Evolutionary conservation across 2,329 filamentous ascomycete species (phyloP).

Genomic region (Tolypocladium ovalisporum): DNA sequence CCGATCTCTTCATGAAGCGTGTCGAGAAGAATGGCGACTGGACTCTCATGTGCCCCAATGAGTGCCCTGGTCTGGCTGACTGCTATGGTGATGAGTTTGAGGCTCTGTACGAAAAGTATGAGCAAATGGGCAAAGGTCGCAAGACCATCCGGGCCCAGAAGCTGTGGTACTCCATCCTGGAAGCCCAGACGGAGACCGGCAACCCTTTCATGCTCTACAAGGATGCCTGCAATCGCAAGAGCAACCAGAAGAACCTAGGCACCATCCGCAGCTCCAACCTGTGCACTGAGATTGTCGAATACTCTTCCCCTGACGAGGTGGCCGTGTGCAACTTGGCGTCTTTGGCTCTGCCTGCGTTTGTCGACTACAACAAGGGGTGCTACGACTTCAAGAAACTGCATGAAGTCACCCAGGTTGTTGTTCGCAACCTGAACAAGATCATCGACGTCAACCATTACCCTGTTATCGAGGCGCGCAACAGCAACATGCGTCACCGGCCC

Average conservation of each 20-base stretch:
- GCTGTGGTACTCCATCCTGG: conserved; percentile 97
- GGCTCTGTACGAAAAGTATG: conserved; percentile 86
- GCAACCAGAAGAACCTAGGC: conserved; percentile 99
- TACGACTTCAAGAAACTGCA: conserved; percentile 98
- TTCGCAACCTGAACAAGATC: conserved; percentile 94
- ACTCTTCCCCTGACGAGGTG: conserved; percentile 93
- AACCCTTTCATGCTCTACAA: conserved; percentile 99
- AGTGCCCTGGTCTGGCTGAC: conserved; percentile 89
- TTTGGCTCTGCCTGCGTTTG: conserved; percentile 79
- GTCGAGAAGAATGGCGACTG: conserved; percentile 94
- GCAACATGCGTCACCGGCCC: conserved; percentile 94
- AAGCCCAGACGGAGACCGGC: conserved; percentile 96
- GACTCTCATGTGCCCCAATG: conserved; percentile 97
- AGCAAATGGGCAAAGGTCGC: conserved; percentile 76
- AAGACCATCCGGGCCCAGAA: conserved; percentile 95
- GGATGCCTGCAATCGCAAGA: conserved; percentile 96
- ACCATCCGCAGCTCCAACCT: conserved; percentile 98
- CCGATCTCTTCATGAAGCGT: conserved; percentile 99
- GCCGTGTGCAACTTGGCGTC: conserved; percentile 98
- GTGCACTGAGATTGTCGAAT: conserved; percentile 98
- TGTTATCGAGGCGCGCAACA: conserved; percentile 85
- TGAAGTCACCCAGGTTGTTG: conserved; percentile 83
- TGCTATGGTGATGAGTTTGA: conserved; percentile 98
- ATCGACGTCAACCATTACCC: conserved; percentile 98
- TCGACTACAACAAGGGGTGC: conserved; percentile 71